Evolutionary conservation across 305 asterid genomes (phyloP).

Genomic region (Withania somnifera): DNA sequence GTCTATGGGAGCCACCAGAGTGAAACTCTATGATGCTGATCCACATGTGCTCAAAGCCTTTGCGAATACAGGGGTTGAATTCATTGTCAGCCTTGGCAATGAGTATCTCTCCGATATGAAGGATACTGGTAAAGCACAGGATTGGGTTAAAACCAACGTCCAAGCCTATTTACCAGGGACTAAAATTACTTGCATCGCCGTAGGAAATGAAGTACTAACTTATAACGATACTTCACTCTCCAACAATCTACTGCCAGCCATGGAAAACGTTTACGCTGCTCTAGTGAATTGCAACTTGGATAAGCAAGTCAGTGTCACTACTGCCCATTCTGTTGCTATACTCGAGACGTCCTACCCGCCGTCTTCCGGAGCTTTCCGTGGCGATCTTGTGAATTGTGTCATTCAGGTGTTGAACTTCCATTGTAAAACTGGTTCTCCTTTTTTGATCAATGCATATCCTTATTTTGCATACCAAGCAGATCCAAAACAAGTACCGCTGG

Average conservation of each 20-base stretch:
- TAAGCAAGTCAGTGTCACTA: too few species aligned
- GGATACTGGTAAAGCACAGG: slow-evolving; percentile 47
- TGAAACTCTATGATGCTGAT: slow-evolving; percentile 83
- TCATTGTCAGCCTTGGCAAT: slow-evolving; percentile 17
- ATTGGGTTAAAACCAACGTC: slow-evolving; percentile 67
- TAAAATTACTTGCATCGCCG: slow-evolving; percentile 53
- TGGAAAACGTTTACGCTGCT: slow-evolving; percentile 57
- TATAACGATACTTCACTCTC: slow-evolving; percentile 52
- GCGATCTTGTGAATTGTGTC: too few species aligned
- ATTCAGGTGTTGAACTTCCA: slow-evolving; percentile 28
- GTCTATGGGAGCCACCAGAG: slow-evolving; percentile 56
- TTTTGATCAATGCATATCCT: slow-evolving; percentile 63
- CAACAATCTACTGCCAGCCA: slow-evolving; percentile 53
- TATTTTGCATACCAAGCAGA: slow-evolving; percentile 55
- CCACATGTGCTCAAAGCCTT: slow-evolving; percentile 66
- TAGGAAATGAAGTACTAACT: slow-evolving; percentile 73
- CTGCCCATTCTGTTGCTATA: too few species aligned
- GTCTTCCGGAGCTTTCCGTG: too few species aligned
- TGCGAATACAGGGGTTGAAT: slow-evolving; percentile 62
- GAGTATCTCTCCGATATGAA: slow-evolving; percentile 34
- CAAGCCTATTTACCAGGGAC: slow-evolving; percentile 52
- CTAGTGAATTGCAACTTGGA: slow-evolving; percentile 7
- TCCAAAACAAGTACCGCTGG: slow-evolving; percentile 51
- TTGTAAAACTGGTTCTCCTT: slow-evolving; percentile 46
- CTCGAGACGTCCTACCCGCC: too few species aligned